These are phyloP conservation scores for Amylostereum areolatum DNA, from an alignment of 1,284 basidiomycete species.

Conservation along the genomic window DNA sequence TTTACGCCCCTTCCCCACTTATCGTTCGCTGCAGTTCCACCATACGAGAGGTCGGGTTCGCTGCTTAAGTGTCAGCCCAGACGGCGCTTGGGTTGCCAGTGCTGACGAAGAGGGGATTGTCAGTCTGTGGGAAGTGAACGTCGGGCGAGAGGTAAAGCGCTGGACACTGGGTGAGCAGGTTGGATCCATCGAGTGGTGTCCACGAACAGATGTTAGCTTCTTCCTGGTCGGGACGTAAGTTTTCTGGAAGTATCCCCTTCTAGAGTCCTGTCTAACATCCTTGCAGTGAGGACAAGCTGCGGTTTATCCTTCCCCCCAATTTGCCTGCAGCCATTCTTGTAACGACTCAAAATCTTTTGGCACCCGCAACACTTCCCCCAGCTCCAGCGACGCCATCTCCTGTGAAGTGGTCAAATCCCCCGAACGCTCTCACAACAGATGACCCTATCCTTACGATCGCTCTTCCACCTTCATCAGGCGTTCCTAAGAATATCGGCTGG, in stretches of 20 bases:
- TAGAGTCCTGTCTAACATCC: constrained; percentile 7
- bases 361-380: constrained; percentile 60
- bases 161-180: constrained; percentile 85
- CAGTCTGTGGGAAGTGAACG: constrained; percentile 89
- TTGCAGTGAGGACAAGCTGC: constrained; percentile 70
- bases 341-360: constrained; percentile 61
- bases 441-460: constrained; percentile 55
- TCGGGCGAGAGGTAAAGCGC: constrained; percentile 85
- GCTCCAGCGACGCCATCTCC: constrained; percentile 51
- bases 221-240: constrained; percentile 81
- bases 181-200: constrained; percentile 91
- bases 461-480: constrained; percentile 64
- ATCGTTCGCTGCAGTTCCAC: constrained; percentile 67
- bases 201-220: constrained; percentile 77
- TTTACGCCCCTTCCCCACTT: constrained; percentile 91
- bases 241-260: constrained; percentile 4
- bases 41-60: constrained; percentile 74
- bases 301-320: constrained; percentile 81
- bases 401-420: constrained; percentile 59
- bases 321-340: constrained; percentile 52
- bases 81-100: constrained; percentile 87
- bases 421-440: constrained; percentile 39
- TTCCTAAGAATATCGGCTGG: constrained; percentile 86
- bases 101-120: constrained; percentile 90
- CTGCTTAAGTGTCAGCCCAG: constrained; percentile 78